Conservation (phyloP, 495 filamentous ascomycete species). For the Rhizodiscina lignyota region DNA sequence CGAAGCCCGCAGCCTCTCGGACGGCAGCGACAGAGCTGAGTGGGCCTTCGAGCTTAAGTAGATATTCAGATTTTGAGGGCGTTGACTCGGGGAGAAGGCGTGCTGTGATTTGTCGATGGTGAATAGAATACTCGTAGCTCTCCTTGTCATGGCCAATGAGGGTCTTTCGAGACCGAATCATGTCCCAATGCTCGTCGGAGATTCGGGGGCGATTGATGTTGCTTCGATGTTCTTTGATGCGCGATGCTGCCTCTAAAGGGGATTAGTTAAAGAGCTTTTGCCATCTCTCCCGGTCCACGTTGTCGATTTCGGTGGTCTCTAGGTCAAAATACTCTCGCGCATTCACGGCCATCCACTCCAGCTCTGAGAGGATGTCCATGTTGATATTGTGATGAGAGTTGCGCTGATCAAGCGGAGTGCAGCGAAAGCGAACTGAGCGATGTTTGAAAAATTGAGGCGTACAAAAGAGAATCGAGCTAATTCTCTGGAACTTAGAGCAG, state of each 20-base stretch:
- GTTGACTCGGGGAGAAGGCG: neutral
- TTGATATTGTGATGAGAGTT: too few relatives aligned
- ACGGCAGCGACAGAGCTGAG: slow-evolving; percentile 7
- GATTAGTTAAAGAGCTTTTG: neutral
- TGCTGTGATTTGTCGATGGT: too few relatives aligned
- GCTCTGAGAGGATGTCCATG: neutral
- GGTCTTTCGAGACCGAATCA: slow-evolving; percentile 1
- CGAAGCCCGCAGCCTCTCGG: slow-evolving; percentile 4
- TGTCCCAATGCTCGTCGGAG: slow-evolving; percentile 7
- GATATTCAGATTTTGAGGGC: slow-evolving; percentile 4
- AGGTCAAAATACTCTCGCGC: neutral
- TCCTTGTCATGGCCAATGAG: slow-evolving; percentile 7
- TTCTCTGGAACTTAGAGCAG: too few relatives aligned
- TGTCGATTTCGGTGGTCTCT: neutral
- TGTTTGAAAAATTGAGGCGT: too few relatives aligned
- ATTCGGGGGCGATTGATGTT: neutral
- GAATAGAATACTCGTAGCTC: slow-evolving; percentile 3
- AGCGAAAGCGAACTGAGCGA: too few relatives aligned
- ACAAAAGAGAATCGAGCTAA: too few relatives aligned
- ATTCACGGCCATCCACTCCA: neutral
- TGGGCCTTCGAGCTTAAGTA: slow-evolving; percentile 17
- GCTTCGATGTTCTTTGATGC: neutral
- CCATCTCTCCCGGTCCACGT: neutral
- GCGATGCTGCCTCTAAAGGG: neutral
- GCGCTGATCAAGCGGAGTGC: too few relatives aligned